Percentiles rank a stretch among this genome's conserved stretches.
Evolutionary conservation across 257 asterid species (phyloP).

Genomic region (Rehmannia glutinosa): DNA sequence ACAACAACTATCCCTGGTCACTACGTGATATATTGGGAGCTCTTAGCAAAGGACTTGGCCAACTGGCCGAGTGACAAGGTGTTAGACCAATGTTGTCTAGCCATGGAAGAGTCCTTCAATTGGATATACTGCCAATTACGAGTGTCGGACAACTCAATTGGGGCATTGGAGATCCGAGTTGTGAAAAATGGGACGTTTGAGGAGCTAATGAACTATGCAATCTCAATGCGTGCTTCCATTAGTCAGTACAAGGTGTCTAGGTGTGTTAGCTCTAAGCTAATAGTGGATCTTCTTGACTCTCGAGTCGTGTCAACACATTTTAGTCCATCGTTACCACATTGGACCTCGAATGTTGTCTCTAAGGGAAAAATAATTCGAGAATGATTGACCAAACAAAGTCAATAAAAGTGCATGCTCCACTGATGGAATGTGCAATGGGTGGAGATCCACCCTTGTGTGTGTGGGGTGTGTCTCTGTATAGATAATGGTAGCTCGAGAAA

Average conservation of each 20-base stretch:
- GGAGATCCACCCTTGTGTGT: too few relatives aligned
- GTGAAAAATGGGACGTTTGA: not conserved
- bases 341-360: too few relatives aligned
- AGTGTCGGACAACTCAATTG: not conserved
- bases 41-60: not conserved
- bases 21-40: too few relatives aligned
- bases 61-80: not conserved
- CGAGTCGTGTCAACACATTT: not conserved
- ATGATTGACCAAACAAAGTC: too few relatives aligned
- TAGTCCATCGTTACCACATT: not conserved
- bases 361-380: too few relatives aligned
- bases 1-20: too few relatives aligned
- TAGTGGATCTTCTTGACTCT: not conserved
- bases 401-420: too few relatives aligned
- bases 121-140: not conserved
- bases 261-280: not conserved
- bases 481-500: too few relatives aligned
- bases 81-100: not conserved
- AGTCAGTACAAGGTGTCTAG: not conserved
- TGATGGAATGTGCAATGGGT: too few relatives aligned
- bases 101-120: not conserved
- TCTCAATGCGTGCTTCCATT: not conserved
- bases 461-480: too few relatives aligned
- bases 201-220: not conserved
- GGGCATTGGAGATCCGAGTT: not conserved